Evolutionary conservation across 1,284 basidiomycete species (phyloP), one percentile per base, ranked within the genome.

Genomic region (Leccinum ambiguum): DNA sequence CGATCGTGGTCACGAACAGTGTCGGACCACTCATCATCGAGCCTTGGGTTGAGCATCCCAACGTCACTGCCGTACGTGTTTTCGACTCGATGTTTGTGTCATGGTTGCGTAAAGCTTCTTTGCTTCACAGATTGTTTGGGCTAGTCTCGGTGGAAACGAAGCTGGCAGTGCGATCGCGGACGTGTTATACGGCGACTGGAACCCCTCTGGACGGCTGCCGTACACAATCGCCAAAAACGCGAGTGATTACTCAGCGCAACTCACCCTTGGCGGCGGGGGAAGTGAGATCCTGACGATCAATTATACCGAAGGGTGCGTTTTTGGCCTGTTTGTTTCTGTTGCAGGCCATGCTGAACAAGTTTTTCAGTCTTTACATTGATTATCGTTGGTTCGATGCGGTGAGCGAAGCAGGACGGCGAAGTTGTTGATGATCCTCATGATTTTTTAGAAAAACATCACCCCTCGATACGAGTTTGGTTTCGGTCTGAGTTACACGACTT

Each of bases 401-500:
- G 26, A 77, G 74, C 67, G 21, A 50, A 53, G 21, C 39, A 36
- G 33, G 2, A 10, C 2, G 6, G 1, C 4, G 23, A 14, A 61
- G 21, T 18, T 7, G 1, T 14, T 11, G 45, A 33, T 8, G 6
- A 33, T 53, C 3, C 62, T 64, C 3, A 64, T 3, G 23, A 8
- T 2, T 30, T 60, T 3, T 39, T 63, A 79, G 71, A 64, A 76
- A 67, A 76, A 81, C 65, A 86, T 88, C 65, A 77, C 76, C 2
- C 88, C 88, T 0, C 79, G 85, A 18, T 90, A 80, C 68, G 82
- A 84, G 61, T 91, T 91, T 70, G 89, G 89, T 3, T 88, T 81
- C 69, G 76, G 76, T 0, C 76, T 96, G 69, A 92, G 89, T 65
- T 97, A 96, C 79, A 91, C 94, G 45, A 83, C 78, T 0, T 97